Evolutionary conservation across 208 protist genomes (phyloP).

Genomic region (Trypanosomatidae sp.): DNA sequence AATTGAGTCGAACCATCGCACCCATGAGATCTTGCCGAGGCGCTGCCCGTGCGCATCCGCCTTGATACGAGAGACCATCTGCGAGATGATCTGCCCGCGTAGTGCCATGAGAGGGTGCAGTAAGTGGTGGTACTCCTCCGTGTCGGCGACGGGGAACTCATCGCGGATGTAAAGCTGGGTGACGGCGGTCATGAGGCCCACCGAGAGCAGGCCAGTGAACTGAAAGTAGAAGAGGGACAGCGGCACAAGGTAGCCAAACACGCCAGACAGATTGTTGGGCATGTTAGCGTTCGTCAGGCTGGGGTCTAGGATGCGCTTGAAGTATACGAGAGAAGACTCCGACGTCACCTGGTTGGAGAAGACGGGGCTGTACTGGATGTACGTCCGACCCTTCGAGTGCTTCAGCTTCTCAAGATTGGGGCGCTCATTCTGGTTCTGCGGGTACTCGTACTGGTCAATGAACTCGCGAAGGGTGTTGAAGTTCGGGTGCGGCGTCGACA

Average conservation of each 20-base stretch:
- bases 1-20: constrained; percentile 78
- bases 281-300: constrained; percentile 51
- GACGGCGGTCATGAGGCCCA: constrained; percentile 80
- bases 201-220: constrained; percentile 74
- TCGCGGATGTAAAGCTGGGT: constrained; percentile 87
- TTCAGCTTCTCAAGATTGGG: constrained; percentile 49
- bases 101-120: constrained; percentile 67
- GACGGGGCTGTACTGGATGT: constrained; percentile 79
- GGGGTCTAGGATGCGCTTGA: constrained; percentile 68
- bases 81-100: constrained; percentile 70
- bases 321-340: constrained; percentile 73
- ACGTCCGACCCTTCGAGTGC: constrained; percentile 78
- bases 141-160: constrained; percentile 76
- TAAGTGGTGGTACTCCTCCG: constrained; percentile 64
- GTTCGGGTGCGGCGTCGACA: constrained; percentile 41
- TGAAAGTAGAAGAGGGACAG: constrained; percentile 85
- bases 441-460: constrained; percentile 42
- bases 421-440: constrained; percentile 25
- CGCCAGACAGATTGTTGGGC: constrained; percentile 67
- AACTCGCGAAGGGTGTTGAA: constrained; percentile 62
- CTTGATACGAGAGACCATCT: constrained; percentile 62
- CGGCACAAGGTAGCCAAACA: constrained; percentile 79
- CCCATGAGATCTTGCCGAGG: constrained; percentile 69
- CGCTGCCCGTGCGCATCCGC: constrained; percentile 31
- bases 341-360: constrained; percentile 46